Evolutionary conservation across 768 basidiomycete species (phyloP).

Genomic region (Ramaria sp.): DNA sequence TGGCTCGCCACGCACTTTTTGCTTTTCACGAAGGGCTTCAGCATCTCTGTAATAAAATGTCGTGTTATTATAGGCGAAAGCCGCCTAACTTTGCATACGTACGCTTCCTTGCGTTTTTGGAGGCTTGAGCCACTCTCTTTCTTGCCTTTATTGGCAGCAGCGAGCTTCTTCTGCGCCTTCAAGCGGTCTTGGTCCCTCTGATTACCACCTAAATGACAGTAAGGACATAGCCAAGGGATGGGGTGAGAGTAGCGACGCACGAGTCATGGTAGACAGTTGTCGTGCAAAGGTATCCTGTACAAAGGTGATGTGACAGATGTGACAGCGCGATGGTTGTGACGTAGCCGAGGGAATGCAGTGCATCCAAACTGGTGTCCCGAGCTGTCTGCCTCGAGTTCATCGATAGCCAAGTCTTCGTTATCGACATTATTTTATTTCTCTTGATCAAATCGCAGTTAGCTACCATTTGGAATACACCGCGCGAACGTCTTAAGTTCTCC

Average conservation of each 20-base stretch:
- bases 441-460: too few relatives aligned
- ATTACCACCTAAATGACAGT: slow-evolving; percentile 52
- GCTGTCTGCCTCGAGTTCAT: too few relatives aligned
- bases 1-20: slow-evolving; percentile 43
- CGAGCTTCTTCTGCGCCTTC: slow-evolving; percentile 64
- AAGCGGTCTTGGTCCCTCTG: slow-evolving; percentile 69
- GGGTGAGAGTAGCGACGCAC: not conserved
- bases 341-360: too few relatives aligned
- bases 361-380: too few relatives aligned
- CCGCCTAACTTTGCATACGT: slow-evolving; percentile 23
- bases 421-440: too few relatives aligned
- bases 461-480: too few relatives aligned
- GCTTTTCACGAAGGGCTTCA: slow-evolving; percentile 63
- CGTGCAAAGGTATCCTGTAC: not conserved
- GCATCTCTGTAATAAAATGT: slow-evolving; percentile 46
- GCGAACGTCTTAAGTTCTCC: too few relatives aligned
- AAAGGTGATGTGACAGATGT: not conserved
- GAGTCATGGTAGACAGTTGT: not conserved
- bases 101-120: slow-evolving; percentile 69
- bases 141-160: slow-evolving; percentile 25
- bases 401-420: too few relatives aligned
- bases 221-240: not conserved
- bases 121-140: slow-evolving; percentile 27
- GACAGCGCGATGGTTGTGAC: not conserved
- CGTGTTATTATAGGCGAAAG: slow-evolving; percentile 11